phyloP scores from a whole-genome alignment of 495 filamentous ascomycete genomes.

The Hypoxylon trugodes region DNA sequence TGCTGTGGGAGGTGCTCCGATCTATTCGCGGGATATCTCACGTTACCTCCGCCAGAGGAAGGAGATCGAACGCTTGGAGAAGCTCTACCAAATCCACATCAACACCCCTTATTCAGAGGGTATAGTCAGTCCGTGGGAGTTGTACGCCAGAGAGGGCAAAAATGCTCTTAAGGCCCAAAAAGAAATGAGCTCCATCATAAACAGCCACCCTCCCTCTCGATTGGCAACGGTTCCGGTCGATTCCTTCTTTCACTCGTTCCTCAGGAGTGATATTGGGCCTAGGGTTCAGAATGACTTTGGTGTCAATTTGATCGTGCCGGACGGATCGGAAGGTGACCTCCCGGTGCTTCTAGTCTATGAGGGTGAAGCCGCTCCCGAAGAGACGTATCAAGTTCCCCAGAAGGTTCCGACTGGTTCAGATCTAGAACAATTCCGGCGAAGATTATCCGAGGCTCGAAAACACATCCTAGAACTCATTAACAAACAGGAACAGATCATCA shows the following conservation, averaged over 20 bases:
- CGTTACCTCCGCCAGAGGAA: constrained; percentile 81
- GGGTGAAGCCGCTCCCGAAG: constrained; percentile 62
- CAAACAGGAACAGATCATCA: constrained; percentile 73
- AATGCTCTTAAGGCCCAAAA: constrained; percentile 80
- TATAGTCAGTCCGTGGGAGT: constrained; percentile 78
- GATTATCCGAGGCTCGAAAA: constrained; percentile 74
- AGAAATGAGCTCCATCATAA: constrained; percentile 82
- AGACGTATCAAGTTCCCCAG: constrained; percentile 73
- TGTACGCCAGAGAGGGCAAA: constrained; percentile 85
- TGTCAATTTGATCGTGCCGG: constrained; percentile 80
- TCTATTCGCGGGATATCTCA: constrained; percentile 83
- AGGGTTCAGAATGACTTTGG: constrained; percentile 76
- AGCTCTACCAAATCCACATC: constrained; percentile 79
- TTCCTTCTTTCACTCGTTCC: constrained; percentile 84
- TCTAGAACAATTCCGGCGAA: constrained; percentile 70
- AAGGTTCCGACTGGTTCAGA: constrained; percentile 65
- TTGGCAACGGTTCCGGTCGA: constrained; percentile 76
- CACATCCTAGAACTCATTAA: constrained; percentile 74
- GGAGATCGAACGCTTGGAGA: constrained; percentile 81
- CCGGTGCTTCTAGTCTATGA: constrained; percentile 88
- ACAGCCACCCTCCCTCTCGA: constrained; percentile 79
- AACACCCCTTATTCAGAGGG: constrained; percentile 70
- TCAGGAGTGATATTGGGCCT: constrained; percentile 69
- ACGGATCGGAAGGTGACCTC: constrained; percentile 61
- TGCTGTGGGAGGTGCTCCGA: constrained; percentile 72